These are phyloP conservation scores for Kazachstania taianensis DNA, from an alignment of 805 yeast genomes.

Conservation along the genomic window DNA sequence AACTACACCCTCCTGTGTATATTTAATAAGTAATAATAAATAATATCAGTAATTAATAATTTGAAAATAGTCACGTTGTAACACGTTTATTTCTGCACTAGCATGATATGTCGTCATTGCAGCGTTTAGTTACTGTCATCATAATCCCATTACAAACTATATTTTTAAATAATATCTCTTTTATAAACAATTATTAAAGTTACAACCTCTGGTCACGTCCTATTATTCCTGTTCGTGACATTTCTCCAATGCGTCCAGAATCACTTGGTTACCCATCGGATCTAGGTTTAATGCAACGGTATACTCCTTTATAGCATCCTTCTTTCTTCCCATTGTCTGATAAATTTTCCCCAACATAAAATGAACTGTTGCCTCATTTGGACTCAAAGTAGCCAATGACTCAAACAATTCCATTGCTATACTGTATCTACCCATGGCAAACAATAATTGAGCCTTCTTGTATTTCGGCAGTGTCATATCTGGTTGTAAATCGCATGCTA, in stretches of 20 bases:
- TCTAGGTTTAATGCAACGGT: conserved; percentile 85
- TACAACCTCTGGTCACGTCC: not conserved
- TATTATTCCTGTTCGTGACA: conserved; percentile 23
- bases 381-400: conserved; percentile 62
- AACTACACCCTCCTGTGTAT: too few species aligned
- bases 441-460: conserved; percentile 75
- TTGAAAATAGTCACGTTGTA: too few species aligned
- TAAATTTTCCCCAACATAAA: conserved; percentile 80
- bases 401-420: conserved; percentile 71
- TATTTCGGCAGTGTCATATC: conserved; percentile 75
- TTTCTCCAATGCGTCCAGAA: conserved; percentile 71
- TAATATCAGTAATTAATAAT: too few species aligned
- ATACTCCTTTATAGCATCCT: conserved; percentile 72
- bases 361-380: conserved; percentile 92
- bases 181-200: too few species aligned
- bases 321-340: conserved; percentile 61
- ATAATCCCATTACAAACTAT: not conserved
- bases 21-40: too few species aligned
- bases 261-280: conserved; percentile 82
- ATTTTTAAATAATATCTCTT: not conserved
- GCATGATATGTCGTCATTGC: too few species aligned
- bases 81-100: too few species aligned
- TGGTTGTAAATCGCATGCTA: conserved; percentile 80
- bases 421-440: conserved; percentile 58
- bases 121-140: too few species aligned